These are phyloP conservation scores for Lignosus rhinocerotis DNA, from an alignment of 1,284 basidiomycete species.

Conservation along the genomic window DNA sequence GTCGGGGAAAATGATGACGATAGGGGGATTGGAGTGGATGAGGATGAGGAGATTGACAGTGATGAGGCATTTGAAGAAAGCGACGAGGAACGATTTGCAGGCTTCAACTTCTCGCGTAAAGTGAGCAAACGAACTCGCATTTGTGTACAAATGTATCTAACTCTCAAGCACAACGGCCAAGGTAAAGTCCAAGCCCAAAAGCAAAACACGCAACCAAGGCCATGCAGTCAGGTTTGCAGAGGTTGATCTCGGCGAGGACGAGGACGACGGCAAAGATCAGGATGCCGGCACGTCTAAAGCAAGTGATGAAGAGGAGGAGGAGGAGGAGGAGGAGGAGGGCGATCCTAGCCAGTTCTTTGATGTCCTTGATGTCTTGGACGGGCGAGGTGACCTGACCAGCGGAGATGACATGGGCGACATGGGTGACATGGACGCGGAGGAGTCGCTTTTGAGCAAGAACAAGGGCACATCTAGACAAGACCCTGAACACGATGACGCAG, in stretches of 20 bases:
- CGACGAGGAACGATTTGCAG: conserved; percentile 79
- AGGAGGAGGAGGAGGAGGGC: conserved; percentile 51
- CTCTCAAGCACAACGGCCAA: conserved; percentile 7
- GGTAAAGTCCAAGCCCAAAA: conserved; percentile 20
- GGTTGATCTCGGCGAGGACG: conserved; percentile 69
- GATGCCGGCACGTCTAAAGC: conserved; percentile 30
- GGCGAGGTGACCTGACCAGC: conserved; percentile 51
- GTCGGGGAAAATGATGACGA: conserved; percentile 63
- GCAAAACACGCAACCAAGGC: conserved; percentile 19
- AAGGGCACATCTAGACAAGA: conserved; percentile 4
- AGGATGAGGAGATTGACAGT: conserved; percentile 81
- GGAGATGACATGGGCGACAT: conserved; percentile 24
- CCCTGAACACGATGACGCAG: conserved; percentile 11
- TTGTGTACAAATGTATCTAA: not conserved
- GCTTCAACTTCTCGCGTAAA: conserved; percentile 54
- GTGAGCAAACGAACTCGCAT: conserved; percentile 35
- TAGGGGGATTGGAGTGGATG: conserved; percentile 55
- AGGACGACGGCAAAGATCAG: conserved; percentile 40
- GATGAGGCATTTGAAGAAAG: conserved; percentile 82
- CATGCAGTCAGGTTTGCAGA: conserved; percentile 48
- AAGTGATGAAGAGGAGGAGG: conserved; percentile 30
- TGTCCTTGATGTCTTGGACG: conserved; percentile 68
- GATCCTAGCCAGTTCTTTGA: conserved; percentile 66
- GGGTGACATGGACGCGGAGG: conserved; percentile 16
- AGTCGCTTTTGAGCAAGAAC: conserved; percentile 14